Conservation (phyloP, 208 protist genomes). For the Hexamita inflata region DNA sequence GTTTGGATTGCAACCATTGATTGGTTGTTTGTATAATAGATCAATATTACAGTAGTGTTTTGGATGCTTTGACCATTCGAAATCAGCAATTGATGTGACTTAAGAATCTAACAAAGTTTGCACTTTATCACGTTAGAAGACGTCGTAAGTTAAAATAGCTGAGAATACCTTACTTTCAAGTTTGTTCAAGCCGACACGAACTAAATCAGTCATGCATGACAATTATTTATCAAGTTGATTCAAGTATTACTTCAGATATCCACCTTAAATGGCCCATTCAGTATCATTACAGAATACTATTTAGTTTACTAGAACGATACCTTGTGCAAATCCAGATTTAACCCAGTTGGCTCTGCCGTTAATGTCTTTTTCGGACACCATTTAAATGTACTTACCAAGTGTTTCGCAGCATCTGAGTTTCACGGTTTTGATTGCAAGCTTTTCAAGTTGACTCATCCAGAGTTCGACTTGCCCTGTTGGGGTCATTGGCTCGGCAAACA, state of each 20-base stretch:
- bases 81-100: constrained; percentile 63
- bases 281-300: constrained; percentile 78
- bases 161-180: constrained; percentile 71
- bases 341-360: constrained; percentile 52
- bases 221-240: constrained; percentile 40
- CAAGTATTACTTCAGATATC: constrained; percentile 16
- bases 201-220: constrained; percentile 41
- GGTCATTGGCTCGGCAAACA: constrained; percentile 67
- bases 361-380: not conserved
- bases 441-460: constrained; percentile 82
- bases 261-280: constrained; percentile 55
- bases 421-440: constrained; percentile 73
- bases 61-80: constrained; percentile 79
- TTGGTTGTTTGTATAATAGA: too few species aligned
- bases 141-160: constrained; percentile 79
- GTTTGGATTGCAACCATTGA: too few species aligned
- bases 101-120: constrained; percentile 61
- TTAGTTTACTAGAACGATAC: constrained; percentile 67
- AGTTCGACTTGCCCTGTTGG: constrained; percentile 81
- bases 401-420: constrained; percentile 61
- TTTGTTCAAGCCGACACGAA: constrained; percentile 44
- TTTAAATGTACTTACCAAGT: constrained; percentile 54
- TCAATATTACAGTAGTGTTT: constrained; percentile 77
- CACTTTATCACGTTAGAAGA: constrained; percentile 77
- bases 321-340: constrained; percentile 42